These are phyloP conservation scores for Raffaelea albimanens DNA, from an alignment of 2,329 filamentous ascomycete genomes.

Conservation along the genomic window DNA sequence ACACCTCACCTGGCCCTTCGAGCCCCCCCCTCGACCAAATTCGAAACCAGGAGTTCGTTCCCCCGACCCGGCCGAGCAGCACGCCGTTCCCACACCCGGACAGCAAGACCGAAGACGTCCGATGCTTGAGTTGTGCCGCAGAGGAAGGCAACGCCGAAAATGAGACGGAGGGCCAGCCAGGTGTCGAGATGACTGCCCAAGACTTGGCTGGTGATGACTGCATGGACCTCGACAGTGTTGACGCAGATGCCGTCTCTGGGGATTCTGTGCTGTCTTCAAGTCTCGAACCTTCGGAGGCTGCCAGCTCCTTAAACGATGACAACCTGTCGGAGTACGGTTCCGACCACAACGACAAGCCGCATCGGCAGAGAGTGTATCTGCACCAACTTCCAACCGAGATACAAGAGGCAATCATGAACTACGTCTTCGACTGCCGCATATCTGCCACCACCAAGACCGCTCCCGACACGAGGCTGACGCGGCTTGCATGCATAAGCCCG, in stretches of 20 bases:
- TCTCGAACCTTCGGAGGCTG: too few species aligned
- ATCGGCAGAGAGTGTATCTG: too few species aligned
- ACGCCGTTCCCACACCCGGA: slow-evolving; percentile 50
- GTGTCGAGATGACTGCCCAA: too few species aligned
- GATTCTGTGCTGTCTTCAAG: too few species aligned
- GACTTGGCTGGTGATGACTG: too few species aligned
- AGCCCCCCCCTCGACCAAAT: slow-evolving; percentile 40
- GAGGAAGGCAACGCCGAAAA: slow-evolving; percentile 16
- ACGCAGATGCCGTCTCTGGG: background rate
- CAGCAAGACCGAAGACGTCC: slow-evolving; percentile 33
- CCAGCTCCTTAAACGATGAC: too few species aligned
- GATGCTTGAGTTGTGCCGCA: slow-evolving; percentile 29
- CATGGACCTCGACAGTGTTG: slow-evolving; percentile 11
- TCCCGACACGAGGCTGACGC: slow-evolving; percentile 52
- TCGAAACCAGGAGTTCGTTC: slow-evolving; percentile 36
- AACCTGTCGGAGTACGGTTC: too few species aligned
- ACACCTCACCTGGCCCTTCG: slow-evolving; percentile 43
- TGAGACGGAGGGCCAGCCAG: slow-evolving; percentile 12
- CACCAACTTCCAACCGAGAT: slow-evolving; percentile 57
- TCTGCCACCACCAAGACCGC: slow-evolving; percentile 50
- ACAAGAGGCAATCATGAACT: slow-evolving; percentile 62
- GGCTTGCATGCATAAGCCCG: slow-evolving; percentile 51
- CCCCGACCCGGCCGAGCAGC: slow-evolving; percentile 46
- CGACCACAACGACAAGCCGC: too few species aligned
- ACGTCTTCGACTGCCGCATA: slow-evolving; percentile 59